Base-by-base conservation (phyloP, 208 protist genomes). In the Tritrichomonas foetus region DNA sequence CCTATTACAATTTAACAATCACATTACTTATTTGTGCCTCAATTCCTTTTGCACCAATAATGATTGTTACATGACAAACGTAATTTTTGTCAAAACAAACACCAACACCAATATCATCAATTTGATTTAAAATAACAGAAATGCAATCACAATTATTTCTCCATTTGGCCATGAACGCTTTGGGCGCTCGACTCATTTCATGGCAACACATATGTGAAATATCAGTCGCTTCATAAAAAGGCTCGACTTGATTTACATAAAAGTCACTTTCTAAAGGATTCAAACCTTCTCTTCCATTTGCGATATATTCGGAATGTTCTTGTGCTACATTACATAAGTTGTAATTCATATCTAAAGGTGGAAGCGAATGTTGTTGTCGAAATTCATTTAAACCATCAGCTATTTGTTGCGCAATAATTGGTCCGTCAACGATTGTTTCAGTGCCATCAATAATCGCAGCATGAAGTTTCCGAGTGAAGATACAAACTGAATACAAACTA, bases 81-180 rank as follows among this genome's bases (percentile, higher is more conserved):
- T 75, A 75, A 44, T 75, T 36, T 44, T 75, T 36, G 44, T 75
- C 69, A 36, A 75, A 75, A 36, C 69, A 75, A 44, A 75, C 22
- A 44, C 69, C 69, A 13, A 75, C 69, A 75, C 69, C 69, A n/a
- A 75, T 75, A 16, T 75, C 69, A 75, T 75, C 69, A 11, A 75
- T 36, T 44, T 75, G 69, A 75, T 75, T 75, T 3, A 75, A 36
- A 44, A 75, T 27, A 75, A 75, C 69, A n/a, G 69, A 75, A n/a
- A 75, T 36, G 33, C 69, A 75, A 75, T 75, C 69, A 47, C 33
- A 47, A 16, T 75, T 75, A n/a, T 75, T 75, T 75, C 69, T 75
- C 69, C 69, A 75, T 36, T 75, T 75, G 33, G 33, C 41, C 69
- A 75, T 75, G 33, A 75, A 47, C 33, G 36, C 69, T n/a, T 75